Conservation (phyloP, 164 flowering plant genomes). For the Akebia trifoliata region DNA sequence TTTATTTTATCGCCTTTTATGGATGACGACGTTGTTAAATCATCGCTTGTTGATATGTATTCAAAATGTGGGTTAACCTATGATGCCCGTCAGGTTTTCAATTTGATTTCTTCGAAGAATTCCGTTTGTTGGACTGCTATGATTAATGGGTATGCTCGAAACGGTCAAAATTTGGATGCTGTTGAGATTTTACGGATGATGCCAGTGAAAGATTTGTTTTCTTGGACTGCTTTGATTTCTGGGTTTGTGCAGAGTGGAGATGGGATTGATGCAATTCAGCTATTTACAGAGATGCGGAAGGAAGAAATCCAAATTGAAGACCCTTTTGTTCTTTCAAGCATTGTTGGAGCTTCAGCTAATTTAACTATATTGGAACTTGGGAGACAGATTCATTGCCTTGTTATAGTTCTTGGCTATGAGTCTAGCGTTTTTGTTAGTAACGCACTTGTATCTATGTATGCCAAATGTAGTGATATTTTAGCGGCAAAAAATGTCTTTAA, state of each 20-base stretch:
- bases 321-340: conserved; percentile 64
- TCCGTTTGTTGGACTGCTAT: conserved; percentile 65
- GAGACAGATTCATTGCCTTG: conserved; percentile 61
- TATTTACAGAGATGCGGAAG: conserved; percentile 53
- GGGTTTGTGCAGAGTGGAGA: conserved; percentile 72
- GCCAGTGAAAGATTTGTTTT: conserved; percentile 39
- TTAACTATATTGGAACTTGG: conserved; percentile 60
- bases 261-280: conserved; percentile 32
- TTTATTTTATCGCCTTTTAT: conserved; percentile 42
- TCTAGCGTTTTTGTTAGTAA: conserved; percentile 54
- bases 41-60: conserved; percentile 80
- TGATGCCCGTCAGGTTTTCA: conserved; percentile 47
- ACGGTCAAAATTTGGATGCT: conserved; percentile 52
- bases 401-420: conserved; percentile 58
- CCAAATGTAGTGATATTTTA: conserved; percentile 70
- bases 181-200: conserved; percentile 39
- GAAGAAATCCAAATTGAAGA: conserved; percentile 45
- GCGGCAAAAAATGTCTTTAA: conserved; percentile 49
- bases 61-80: conserved; percentile 61
- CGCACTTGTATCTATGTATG: conserved; percentile 78
- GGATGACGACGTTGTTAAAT: conserved; percentile 66
- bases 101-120: conserved; percentile 40
- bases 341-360: conserved; percentile 62
- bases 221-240: conserved; percentile 83
- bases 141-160: conserved; percentile 64